Evolutionary conservation across 2,329 filamentous ascomycete species (phyloP), one percentile per base, ranked within the genome.

Genomic region (Curvularia eragrostidis): DNA sequence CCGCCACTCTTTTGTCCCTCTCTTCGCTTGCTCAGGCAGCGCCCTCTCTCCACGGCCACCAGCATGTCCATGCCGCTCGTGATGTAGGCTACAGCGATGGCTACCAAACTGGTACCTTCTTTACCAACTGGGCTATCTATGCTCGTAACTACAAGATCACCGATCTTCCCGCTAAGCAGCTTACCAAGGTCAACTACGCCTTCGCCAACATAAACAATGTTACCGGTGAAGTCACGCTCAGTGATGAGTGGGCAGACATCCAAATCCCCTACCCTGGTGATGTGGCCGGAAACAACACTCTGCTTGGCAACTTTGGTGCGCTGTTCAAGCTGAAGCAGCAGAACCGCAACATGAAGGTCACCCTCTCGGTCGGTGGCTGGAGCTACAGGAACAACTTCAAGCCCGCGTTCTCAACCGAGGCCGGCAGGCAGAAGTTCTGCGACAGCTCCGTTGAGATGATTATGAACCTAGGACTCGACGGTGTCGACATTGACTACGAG

Each of bases 101-200:
- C 24, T 90, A 85, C 78, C 85, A 87, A 59, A 81, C 87, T 3
- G 87, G 91, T 38, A 86, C 85, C 36, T 91, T 91, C 78, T 91
- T 86, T 70, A 86, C 89, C 62, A 90, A 91, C 77, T 90, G 88
- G 84, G 75, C 90, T 61, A 94, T 96, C 67, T 97, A 97, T 75
- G 92, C 81, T 46, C 87, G 93, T 56, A 89, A 93, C 67, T 89
- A 94, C 73, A 85, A 88, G 19, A 91, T 93, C 0, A 91, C 95
- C 70, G 88, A 97, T 73, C 84, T 98, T 2, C 91, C 91, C 0
- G 86, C 84, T 5, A 86, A 93, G 54, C 89, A 91, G 54, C 85
- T 97, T 48, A 97, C 93, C 0, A 94, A 97, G 72, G 78, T 97
- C 12, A 86, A 97, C 21, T 97, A 97, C 68, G 85, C 92, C 15